These are phyloP conservation scores for Blastocystis sp. DNA, from an alignment of 352 stramenopile genomes.

Conservation along the genomic window DNA sequence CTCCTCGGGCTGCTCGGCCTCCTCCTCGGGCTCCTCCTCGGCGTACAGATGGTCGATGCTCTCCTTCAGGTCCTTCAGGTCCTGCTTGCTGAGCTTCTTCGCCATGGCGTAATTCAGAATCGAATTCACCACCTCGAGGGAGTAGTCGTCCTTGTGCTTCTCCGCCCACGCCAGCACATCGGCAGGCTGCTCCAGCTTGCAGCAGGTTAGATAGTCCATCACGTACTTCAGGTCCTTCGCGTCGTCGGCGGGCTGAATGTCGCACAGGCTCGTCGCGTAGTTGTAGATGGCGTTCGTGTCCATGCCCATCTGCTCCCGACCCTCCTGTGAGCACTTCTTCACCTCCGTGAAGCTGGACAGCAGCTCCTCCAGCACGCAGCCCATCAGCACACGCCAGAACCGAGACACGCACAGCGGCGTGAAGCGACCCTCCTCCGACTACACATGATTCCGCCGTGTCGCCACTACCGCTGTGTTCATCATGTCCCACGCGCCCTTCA, in stretches of 20 bases:
- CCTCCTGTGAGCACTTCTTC: conserved; percentile 67
- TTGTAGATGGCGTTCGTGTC: conserved; percentile 57
- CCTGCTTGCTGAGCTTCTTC: conserved; percentile 67
- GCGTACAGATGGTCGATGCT: conserved; percentile 27
- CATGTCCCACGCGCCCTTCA: conserved; percentile 27
- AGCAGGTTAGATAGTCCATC: conserved; percentile 52
- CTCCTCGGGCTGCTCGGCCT: not conserved
- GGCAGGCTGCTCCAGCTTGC: conserved; percentile 51
- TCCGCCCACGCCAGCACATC: conserved; percentile 62
- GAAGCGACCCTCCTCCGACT: conserved; percentile 24
- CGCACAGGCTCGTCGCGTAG: conserved; percentile 25
- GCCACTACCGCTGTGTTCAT: conserved; percentile 30
- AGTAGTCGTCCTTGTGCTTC: conserved; percentile 57
- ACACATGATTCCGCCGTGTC: not conserved
- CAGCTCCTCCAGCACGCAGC: conserved; percentile 50
- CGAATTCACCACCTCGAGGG: conserved; percentile 37
- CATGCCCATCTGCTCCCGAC: conserved; percentile 61
- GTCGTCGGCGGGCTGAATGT: conserved; percentile 56
- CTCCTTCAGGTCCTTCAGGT: conserved; percentile 53
- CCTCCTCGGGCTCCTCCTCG: conserved; percentile 10
- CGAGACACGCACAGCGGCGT: conserved; percentile 40
- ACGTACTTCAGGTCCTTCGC: conserved; percentile 68
- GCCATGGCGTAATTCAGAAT: conserved; percentile 63
- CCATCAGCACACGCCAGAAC: conserved; percentile 66
- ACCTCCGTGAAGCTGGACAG: conserved; percentile 18